Base-by-base conservation (phyloP, 345 rosid species). In the Bruguiera gymnorhiza region DNA sequence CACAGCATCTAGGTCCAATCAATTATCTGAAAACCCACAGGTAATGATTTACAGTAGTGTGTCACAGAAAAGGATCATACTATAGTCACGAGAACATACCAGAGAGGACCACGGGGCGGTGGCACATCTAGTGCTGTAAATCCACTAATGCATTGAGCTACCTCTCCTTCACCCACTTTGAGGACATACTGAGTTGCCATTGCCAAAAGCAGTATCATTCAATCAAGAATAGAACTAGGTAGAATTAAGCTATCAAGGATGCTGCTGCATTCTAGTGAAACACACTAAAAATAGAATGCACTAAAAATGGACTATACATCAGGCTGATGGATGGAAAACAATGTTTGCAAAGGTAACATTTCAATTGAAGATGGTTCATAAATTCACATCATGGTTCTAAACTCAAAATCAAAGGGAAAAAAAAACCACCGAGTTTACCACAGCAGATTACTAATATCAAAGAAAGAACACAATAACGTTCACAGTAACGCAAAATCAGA, bases 31-130 rank as follows among this genome's bases (percentile, higher is more conserved):
- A 39, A 39, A 39, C 13, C 46, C 46, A 39, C 15, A 10, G 46
- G 4, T 43, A 43, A 13, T 43, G 19, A 43, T 15, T 39, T 43
- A 43, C 18, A 13, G 18, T 43, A 43, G 50, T 43, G 15, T 43
- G 50, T 11, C 1, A 43, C 1, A 43, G 50, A 43, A 15, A 43
- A 15, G 16, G 19, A 43, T 2, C 4, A 0, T 11, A 43, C 50
- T 3, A 43, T 13, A 43, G 50, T 43, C 50, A 10, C 6, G 4
- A 36, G 31, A 50, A 51, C 43, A 27, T 88, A 93, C 98, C 97
- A 90, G 85, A 95, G 96, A 30, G 97, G 97, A 56, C 98, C 98
- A 29, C 86, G 93, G 18, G 98, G 97, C 55, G 97, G 97, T 55
- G 94, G 86, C 52, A 90, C 76, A 58, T 92, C 99, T 20, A 95